Conservation (phyloP, 2,329 filamentous ascomycete species). For the Lecanicillium sp. region DNA sequence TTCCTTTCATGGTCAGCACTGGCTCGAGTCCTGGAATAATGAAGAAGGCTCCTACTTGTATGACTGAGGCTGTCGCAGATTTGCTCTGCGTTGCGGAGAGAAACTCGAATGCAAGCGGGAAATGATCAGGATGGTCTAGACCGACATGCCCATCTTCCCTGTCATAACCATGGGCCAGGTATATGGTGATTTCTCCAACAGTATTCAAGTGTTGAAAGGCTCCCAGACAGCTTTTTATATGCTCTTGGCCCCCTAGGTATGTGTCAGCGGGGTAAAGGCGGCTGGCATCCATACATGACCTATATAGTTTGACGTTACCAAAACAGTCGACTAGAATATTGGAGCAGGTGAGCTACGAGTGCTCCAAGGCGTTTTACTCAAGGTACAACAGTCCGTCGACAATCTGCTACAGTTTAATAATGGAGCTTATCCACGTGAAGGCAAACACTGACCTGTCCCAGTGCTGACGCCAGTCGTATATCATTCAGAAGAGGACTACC, state of each 20-base stretch:
- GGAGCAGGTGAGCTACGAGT: conserved; percentile 6
- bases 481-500: conserved; percentile 6
- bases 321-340: conserved; percentile 7
- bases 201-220: not conserved
- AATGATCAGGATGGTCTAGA: not conserved
- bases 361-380: conserved; percentile 6
- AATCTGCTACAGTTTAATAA: conserved; percentile 2
- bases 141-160: not conserved
- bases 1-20: not conserved
- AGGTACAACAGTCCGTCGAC: conserved; percentile 7
- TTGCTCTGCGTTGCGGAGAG: not conserved
- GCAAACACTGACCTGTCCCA: conserved; percentile 5
- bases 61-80: not conserved
- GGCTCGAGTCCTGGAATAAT: not conserved
- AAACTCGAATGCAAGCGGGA: conserved; percentile 1
- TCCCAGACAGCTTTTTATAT: not conserved
- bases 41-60: not conserved
- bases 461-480: conserved; percentile 5
- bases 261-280: not conserved
- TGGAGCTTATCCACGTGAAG: not conserved
- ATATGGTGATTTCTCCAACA: not conserved
- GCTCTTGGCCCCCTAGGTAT: conserved; percentile 6
- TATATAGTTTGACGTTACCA: conserved; percentile 8
- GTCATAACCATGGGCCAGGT: not conserved
- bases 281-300: not conserved